Base-by-base conservation (phyloP, 495 filamentous ascomycete genomes). In the Chaetomium cochliodes region DNA sequence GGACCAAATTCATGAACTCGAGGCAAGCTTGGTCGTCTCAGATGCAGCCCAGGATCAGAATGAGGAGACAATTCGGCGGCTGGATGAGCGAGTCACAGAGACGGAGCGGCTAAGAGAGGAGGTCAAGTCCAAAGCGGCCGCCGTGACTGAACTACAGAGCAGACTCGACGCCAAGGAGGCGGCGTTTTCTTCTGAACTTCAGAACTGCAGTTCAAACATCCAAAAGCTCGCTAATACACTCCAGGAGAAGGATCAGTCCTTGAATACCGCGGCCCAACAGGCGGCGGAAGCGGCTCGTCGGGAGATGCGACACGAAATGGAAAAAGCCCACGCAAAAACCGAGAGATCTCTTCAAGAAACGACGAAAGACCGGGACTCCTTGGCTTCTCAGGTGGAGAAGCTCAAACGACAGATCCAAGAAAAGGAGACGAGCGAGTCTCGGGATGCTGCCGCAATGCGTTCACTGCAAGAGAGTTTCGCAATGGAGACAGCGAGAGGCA, bases 161-260 rank as follows among this genome's bases (percentile, higher is more conserved):
- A 59, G 64, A 13, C 59, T 74, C 4, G 41, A 58, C 12, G 50
- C 39, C 23, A 67, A 63, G n/a, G 60, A 71, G 20, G 46, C 65
- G 30, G 37, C 42, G 9, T 59, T 66, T 37, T 42, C 60, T 23
- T 13, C 51, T 20, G 63, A 69, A 9, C 6, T 68, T 8, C 20
- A 67, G 23, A 58, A 50, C 0, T 63, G 61, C 52, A 51, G 47
- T 8, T 46, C 51, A 13, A 61, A 65, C n/a, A 41, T 69, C n/a
- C 37, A 56, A 5, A 65, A 68, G 26, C 62, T 75, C 13, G 58
- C 62, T 15, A 62, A 74, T 33, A 18, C 59, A 16, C 5, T 75
- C 5, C 58, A 61, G 22, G 66, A 69, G 6, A 67, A 68, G 30
- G 69, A 75, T 1, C 60, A 39, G 22, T 23, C 37, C 1, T 33